Conservation (phyloP, 495 filamentous ascomycete species). For the Daldinia caldariorum region DNA sequence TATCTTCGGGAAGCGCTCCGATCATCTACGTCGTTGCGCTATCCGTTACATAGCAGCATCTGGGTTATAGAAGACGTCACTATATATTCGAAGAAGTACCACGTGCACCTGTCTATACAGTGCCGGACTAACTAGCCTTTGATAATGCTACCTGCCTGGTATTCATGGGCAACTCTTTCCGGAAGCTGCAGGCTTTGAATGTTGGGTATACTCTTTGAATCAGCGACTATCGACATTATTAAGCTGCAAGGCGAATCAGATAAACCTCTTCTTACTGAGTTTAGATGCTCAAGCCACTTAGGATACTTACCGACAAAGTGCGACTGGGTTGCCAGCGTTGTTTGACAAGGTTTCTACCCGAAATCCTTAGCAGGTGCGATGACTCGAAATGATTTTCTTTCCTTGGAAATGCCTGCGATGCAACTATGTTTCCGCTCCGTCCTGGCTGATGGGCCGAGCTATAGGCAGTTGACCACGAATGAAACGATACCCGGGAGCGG, state of each 20-base stretch:
- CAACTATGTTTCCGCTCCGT: slow-evolving; percentile 6
- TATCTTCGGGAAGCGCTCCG: slow-evolving; percentile 38
- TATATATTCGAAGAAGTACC: slow-evolving; percentile 37
- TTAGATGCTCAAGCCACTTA: slow-evolving; percentile 1
- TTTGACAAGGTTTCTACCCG: slow-evolving; percentile 10
- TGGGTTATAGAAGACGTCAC: slow-evolving; percentile 30
- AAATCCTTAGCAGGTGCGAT: slow-evolving; percentile 1
- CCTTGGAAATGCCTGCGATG: not conserved
- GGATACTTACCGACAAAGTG: not conserved
- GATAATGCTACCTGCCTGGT: slow-evolving; percentile 16
- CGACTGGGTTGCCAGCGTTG: not conserved
- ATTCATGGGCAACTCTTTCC: slow-evolving; percentile 33
- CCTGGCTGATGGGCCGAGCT: slow-evolving; percentile 9
- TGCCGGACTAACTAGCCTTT: slow-evolving; percentile 21
- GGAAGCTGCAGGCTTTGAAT: slow-evolving; percentile 41
- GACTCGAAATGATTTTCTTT: slow-evolving; percentile 3
- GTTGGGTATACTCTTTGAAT: slow-evolving; percentile 11
- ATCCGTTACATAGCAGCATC: slow-evolving; percentile 28
- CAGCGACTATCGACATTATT: not conserved
- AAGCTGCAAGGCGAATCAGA: slow-evolving; percentile 11
- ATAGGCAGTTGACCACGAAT: not conserved
- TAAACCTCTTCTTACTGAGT: not conserved
- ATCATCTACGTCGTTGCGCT: slow-evolving; percentile 18
- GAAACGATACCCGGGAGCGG: not conserved
- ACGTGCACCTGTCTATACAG: slow-evolving; percentile 36